phyloP scores from a whole-genome alignment of 2,329 filamentous ascomycete species.

The Clarireedia paspali region DNA sequence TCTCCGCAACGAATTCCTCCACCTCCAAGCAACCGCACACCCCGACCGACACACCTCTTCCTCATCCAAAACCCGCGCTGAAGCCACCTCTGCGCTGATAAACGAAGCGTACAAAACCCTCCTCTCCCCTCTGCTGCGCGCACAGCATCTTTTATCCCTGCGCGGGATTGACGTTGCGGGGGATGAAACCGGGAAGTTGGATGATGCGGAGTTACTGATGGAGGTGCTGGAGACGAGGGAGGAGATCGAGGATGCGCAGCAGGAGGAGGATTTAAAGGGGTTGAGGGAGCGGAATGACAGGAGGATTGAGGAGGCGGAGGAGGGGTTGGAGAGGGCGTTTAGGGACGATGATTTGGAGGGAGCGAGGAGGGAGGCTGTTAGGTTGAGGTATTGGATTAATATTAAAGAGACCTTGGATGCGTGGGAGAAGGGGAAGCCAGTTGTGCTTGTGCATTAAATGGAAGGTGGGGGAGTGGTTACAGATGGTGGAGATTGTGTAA shows the following conservation, averaged over 20 bases:
- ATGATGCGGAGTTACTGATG: constrained; percentile 65
- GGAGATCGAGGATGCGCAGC: constrained; percentile 61
- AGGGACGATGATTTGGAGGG: constrained; percentile 52
- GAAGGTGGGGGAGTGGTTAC: background rate
- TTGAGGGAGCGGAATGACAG: constrained; percentile 59
- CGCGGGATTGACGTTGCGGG: constrained; percentile 61
- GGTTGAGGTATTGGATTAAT: constrained; percentile 85
- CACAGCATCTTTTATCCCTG: constrained; percentile 75
- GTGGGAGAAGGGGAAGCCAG: constrained; percentile 70
- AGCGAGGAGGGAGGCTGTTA: constrained; percentile 66
- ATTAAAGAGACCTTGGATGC: constrained; percentile 70
- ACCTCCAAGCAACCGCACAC: constrained; percentile 69
- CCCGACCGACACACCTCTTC: constrained; percentile 50
- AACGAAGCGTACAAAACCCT: constrained; percentile 91
- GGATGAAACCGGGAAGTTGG: constrained; percentile 48
- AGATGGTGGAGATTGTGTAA: no score
- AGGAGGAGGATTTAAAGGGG: constrained; percentile 54
- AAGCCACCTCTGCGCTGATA: constrained; percentile 72
- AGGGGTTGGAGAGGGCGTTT: constrained; percentile 57
- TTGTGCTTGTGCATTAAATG: constrained; percentile 44
- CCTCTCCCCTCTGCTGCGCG: constrained; percentile 65
- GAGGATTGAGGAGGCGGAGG: constrained; percentile 58
- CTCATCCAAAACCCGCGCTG: constrained; percentile 52
- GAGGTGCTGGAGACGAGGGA: constrained; percentile 75
- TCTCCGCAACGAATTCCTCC: constrained; percentile 79